These are phyloP conservation scores for Pneumocystis oryctolagi DNA, from an alignment of 1,139 yeast genomes.

Conservation along the genomic window DNA sequence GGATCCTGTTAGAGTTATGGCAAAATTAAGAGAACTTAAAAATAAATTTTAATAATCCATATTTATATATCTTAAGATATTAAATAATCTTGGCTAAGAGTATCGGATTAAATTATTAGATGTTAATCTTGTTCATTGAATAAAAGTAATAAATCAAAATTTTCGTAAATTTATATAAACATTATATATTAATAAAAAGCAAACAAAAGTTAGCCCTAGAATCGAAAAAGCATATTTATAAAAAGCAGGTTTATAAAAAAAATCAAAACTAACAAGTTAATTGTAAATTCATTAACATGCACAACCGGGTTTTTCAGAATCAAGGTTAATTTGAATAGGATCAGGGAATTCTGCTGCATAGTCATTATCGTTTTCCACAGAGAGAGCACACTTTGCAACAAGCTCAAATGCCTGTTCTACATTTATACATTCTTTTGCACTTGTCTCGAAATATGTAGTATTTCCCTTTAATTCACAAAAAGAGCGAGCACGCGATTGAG, in stretches of 20 bases:
- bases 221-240: neutral
- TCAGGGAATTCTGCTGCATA: slow-evolving; percentile 11
- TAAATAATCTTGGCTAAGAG: neutral
- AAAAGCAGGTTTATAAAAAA: neutral
- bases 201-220: neutral
- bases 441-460: slow-evolving; percentile 83
- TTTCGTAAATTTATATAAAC: neutral
- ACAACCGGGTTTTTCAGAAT: slow-evolving; percentile 3
- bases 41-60: slow-evolving; percentile 24
- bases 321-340: slow-evolving; percentile 10
- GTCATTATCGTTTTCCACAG: slow-evolving; percentile 73
- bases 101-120: neutral
- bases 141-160: neutral
- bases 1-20: slow-evolving; percentile 44
- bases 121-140: neutral
- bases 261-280: neutral
- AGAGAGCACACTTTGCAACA: slow-evolving; percentile 86
- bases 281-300: neutral
- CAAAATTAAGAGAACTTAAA: slow-evolving; percentile 52
- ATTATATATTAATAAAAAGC: neutral
- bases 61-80: neutral
- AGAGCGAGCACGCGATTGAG: slow-evolving; percentile 70
- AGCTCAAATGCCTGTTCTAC: slow-evolving; percentile 94
- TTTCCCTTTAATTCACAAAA: slow-evolving; percentile 78
- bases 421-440: slow-evolving; percentile 81